These are phyloP conservation scores for Chamaecrista fasciculata DNA, from an alignment of 306 rosid species.

Conservation along the genomic window DNA sequence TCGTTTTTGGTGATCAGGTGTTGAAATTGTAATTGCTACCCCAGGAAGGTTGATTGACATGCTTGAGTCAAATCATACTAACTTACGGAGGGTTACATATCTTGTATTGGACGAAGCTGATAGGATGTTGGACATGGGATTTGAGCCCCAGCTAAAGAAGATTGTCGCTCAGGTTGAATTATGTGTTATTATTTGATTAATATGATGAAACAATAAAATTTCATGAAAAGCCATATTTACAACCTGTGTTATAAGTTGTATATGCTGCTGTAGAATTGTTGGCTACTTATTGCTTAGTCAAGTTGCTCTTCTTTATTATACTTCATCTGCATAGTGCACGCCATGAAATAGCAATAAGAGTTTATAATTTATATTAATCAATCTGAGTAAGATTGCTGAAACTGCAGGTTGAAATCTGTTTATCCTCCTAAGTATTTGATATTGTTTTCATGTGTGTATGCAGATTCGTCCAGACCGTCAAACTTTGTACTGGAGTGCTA, in stretches of 20 bases:
- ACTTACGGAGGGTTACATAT: constrained; percentile 93
- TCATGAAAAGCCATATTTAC: neutral
- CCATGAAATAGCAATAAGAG: neutral
- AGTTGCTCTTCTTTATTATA: constrained; percentile 20
- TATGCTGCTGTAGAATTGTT: constrained; percentile 5
- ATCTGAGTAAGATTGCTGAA: neutral
- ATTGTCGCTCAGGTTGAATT: constrained; percentile 84
- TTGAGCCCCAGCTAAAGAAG: constrained; percentile 94
- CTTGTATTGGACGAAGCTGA: constrained; percentile 98
- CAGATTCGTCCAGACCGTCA: constrained; percentile 97
- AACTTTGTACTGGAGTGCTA: constrained; percentile 97
- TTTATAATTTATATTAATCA: neutral
- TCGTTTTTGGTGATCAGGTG: constrained; percentile 54
- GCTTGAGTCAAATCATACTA: constrained; percentile 96
- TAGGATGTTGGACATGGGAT: constrained; percentile 99
- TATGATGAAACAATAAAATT: constrained; percentile 19
- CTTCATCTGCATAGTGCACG: neutral
- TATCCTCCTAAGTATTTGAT: constrained; percentile 19
- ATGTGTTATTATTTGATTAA: constrained; percentile 8
- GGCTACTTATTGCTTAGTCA: constrained; percentile 3
- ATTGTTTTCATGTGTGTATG: constrained; percentile 1
- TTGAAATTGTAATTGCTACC: constrained; percentile 95
- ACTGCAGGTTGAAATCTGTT: constrained; percentile 11
- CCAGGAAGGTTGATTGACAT: constrained; percentile 99
- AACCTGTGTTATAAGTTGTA: neutral